Percentiles rank a stretch among this genome's conserved stretches.
Conservation (phyloP, 2,329 filamentous ascomycete species). For the Venturiaceae sp. region DNA sequence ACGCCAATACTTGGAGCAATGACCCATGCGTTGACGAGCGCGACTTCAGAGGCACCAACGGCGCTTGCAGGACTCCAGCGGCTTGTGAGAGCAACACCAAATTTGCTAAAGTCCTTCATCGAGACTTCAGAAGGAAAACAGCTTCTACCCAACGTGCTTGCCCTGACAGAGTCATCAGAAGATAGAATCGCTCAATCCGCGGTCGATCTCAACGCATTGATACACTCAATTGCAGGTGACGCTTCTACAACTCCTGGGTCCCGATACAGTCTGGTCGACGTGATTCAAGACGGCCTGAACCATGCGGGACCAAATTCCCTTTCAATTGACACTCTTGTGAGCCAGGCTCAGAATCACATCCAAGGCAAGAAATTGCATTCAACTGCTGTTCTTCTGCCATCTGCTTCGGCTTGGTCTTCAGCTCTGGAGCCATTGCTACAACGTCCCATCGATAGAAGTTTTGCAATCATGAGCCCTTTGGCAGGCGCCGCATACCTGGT, state of each 20-base stretch:
- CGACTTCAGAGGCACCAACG: not conserved
- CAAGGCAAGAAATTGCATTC: slow-evolving; percentile 14
- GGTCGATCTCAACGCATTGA: slow-evolving; percentile 23
- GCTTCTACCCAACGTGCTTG: slow-evolving; percentile 42
- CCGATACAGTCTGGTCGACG: slow-evolving; percentile 37
- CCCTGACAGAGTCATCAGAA: slow-evolving; percentile 41
- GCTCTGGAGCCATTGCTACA: slow-evolving; percentile 50
- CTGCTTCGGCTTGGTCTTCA: slow-evolving; percentile 52
- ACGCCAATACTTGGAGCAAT: not conserved
- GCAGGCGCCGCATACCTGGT: slow-evolving; percentile 62
- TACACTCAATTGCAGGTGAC: slow-evolving; percentile 22
- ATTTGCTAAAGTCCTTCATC: slow-evolving; percentile 26
- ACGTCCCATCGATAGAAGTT: slow-evolving; percentile 45
- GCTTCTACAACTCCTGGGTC: slow-evolving; percentile 27
- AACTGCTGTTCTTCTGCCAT: slow-evolving; percentile 49
- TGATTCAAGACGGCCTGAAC: slow-evolving; percentile 42
- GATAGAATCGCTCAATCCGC: slow-evolving; percentile 40
- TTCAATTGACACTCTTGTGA: slow-evolving; percentile 47
- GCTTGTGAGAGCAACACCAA: not conserved
- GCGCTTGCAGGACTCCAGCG: not conserved
- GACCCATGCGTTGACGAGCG: not conserved
- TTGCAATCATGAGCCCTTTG: slow-evolving; percentile 65
- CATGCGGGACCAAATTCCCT: slow-evolving; percentile 30
- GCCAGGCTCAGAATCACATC: slow-evolving; percentile 41
- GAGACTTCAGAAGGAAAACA: slow-evolving; percentile 35